A percentile compares a stretch with the other conserved stretches of the same genome.
These are phyloP conservation scores for Conticribra guillardii DNA, from an alignment of 108 stramenopile species.

Conservation along the genomic window DNA sequence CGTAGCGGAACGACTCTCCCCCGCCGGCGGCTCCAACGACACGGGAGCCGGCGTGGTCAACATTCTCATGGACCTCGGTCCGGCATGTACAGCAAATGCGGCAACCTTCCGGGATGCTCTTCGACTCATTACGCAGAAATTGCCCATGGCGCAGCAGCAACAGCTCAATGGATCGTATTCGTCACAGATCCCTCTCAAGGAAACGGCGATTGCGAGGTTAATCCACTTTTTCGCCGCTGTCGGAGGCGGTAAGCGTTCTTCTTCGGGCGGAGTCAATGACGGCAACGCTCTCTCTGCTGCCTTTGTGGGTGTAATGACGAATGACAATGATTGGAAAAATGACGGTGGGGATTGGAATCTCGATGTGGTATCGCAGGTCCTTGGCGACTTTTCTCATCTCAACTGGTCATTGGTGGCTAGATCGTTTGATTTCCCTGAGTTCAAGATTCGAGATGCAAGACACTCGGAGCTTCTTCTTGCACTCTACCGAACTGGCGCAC, in stretches of 20 bases:
- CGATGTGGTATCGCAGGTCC: slow-evolving; percentile 79
- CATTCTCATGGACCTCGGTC: slow-evolving; percentile 86
- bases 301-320: slow-evolving; percentile 35
- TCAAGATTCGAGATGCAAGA: slow-evolving; percentile 71
- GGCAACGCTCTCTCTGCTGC: slow-evolving; percentile 40
- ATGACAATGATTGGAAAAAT: slow-evolving; percentile 17
- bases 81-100: slow-evolving; percentile 74
- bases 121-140: slow-evolving; percentile 48
- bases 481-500: slow-evolving; percentile 78
- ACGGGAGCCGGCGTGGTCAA: slow-evolving; percentile 62
- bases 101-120: slow-evolving; percentile 82
- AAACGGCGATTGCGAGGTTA: slow-evolving; percentile 78
- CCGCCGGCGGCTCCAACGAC: slow-evolving; percentile 21
- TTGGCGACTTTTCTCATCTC: slow-evolving; percentile 81
- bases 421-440: slow-evolving; percentile 86
- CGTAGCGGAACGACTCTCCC: not conserved
- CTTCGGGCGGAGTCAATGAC: no score
- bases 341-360: slow-evolving; percentile 82
- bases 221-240: slow-evolving; percentile 82
- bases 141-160: slow-evolving; percentile 3
- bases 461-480: slow-evolving; percentile 78
- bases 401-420: slow-evolving; percentile 86
- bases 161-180: not conserved
- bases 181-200: slow-evolving; percentile 55
- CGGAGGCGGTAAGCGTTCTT: no score